Conservation (phyloP, 352 stramenopile genomes). For the Pythium monospermum region DNA sequence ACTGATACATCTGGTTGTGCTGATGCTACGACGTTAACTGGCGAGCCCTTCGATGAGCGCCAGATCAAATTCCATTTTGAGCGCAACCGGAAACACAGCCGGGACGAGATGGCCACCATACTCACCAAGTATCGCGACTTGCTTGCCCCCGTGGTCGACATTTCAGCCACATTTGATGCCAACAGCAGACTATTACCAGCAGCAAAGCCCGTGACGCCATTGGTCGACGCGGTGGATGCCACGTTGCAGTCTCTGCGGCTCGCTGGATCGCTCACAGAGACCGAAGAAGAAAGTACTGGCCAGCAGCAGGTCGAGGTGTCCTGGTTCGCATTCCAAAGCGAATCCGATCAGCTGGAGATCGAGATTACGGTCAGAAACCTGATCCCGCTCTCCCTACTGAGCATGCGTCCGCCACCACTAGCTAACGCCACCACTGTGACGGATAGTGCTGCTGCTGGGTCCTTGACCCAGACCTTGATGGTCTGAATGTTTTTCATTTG, state of each 20-base stretch:
- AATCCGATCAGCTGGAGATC: background rate
- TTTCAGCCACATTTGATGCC: background rate
- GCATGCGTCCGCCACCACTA: background rate
- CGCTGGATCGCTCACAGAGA: background rate
- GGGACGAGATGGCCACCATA: background rate
- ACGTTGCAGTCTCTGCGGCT: background rate
- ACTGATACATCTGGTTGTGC: no score
- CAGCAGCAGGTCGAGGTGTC: conserved; percentile 6
- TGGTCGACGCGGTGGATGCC: background rate
- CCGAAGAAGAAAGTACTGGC: no score
- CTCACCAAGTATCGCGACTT: background rate
- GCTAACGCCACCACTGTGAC: background rate
- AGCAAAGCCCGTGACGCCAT: background rate
- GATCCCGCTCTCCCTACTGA: conserved; percentile 2
- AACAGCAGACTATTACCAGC: no score
- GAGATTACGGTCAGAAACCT: background rate
- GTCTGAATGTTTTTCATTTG: no score
- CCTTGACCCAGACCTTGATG: no score
- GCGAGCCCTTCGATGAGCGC: background rate
- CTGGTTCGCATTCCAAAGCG: conserved; percentile 7
- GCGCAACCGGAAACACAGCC: conserved; percentile 4
- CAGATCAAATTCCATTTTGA: conserved; percentile 16
- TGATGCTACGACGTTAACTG: no score
- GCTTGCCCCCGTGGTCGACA: background rate
- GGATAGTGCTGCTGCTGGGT: no score